Base-by-base conservation (phyloP, 1,139 yeast species). In the Yamadazyma taylorii region DNA sequence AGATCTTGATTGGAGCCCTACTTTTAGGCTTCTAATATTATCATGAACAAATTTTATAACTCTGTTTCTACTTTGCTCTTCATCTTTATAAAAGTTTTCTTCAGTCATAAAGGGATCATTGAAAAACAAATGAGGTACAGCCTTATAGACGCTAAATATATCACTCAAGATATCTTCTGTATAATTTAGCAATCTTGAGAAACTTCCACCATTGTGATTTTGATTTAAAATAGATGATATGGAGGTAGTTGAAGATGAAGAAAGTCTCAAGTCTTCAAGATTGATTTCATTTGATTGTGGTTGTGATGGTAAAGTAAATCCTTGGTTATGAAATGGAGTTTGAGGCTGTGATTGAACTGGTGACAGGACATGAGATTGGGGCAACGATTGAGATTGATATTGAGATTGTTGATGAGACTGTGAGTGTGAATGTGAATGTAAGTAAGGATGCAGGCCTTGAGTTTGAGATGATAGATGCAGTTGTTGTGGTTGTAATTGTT, bases 131-230 rank as follows among this genome's bases (percentile, higher is more conserved):
- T 63, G 61, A 1, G 75, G 73, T 1, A 59, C 59, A 0, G 61
- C 55, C 8, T 51, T 50, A 45, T 69, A 70, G 5, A 69, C 55
- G n/a, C 50, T 40, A 41, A 69, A 64, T n/a, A 66, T 47, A 37
- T 66, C 70, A 1, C 71, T 45, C 23, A 69, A 50, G 29, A 66
- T 50, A 37, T 60, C 68, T 44, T 66, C 70, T 5, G 67, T 52
- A 30, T 43, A 41, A 12, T 24, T 22, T 4, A 40, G 32, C 12
- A 33, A 9, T 15, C 33, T 34, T 10, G 41, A 24, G 13, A 37
- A 21, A 4, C 12, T 30, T 1, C 16, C 32, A 25, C 32, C 30
- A 10, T 14, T 27, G 16, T 27, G 30, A 12, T 14, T 15, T 12
- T 29, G 32, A 14, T 29, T 29, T 7, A 19, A 29, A 29, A 29